A percentile compares a stretch with the other conserved stretches of the same genome.
These are phyloP conservation scores for Puccinia polysora DNA, from an alignment of 1,284 basidiomycete genomes.

Conservation along the genomic window DNA sequence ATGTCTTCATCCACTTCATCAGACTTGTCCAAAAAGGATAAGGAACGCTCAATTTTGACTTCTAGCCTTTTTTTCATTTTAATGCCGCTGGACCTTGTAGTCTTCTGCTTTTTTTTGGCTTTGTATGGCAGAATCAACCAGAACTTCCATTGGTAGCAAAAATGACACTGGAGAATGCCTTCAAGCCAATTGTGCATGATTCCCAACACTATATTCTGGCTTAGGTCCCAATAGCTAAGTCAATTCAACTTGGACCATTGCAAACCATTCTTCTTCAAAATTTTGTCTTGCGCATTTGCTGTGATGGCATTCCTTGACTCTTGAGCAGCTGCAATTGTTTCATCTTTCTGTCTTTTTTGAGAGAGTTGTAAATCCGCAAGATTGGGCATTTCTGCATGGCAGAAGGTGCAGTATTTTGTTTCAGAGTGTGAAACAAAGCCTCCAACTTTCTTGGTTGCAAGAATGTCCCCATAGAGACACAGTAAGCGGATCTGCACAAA, in stretches of 20 bases:
- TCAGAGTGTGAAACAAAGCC: slow-evolving; percentile 9
- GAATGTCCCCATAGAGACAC: not conserved
- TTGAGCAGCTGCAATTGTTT: not conserved
- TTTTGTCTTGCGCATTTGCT: not conserved
- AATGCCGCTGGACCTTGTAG: not conserved
- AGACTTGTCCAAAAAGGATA: too few species aligned
- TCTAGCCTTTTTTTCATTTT: not conserved
- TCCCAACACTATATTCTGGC: slow-evolving; percentile 6
- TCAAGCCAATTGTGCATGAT: slow-evolving; percentile 28
- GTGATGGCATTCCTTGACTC: not conserved
- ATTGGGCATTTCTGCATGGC: not conserved
- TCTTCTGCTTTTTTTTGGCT: not conserved
- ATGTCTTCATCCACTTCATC: not conserved
- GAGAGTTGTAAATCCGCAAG: not conserved
- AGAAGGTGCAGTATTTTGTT: not conserved
- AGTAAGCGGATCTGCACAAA: slow-evolving; percentile 4
- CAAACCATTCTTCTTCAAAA: slow-evolving; percentile 10
- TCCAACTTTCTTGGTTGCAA: not conserved
- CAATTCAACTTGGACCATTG: slow-evolving; percentile 18
- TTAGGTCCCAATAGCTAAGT: slow-evolving; percentile 21
- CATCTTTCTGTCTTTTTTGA: not conserved
- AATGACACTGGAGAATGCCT: slow-evolving; percentile 15
- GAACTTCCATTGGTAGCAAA: slow-evolving; percentile 18
- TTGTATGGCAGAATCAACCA: not conserved
- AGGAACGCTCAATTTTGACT: too few species aligned